Evolutionary conservation across 257 asterid genomes (phyloP).

Genomic region (Solanum etuberosum): DNA sequence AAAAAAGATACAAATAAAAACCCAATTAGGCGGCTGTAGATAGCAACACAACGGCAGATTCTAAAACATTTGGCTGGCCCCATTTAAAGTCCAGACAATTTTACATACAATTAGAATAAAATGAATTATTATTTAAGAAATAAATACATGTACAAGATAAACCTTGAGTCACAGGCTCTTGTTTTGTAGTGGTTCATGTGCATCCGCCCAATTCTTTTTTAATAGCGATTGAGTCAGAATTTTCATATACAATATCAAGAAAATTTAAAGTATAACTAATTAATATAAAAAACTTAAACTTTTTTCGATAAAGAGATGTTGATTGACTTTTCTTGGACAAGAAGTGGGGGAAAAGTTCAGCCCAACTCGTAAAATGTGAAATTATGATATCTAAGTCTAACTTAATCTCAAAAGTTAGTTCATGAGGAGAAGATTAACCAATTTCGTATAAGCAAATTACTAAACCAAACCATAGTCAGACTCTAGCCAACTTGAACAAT

Average conservation of each 20-base stretch:
- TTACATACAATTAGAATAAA: neutral
- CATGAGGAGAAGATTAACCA: neutral
- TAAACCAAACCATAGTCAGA: too few species aligned
- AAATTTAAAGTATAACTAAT: neutral
- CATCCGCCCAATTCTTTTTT: neutral
- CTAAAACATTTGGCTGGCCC: constrained; percentile 4
- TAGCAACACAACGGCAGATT: constrained; percentile 31
- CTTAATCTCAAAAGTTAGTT: neutral
- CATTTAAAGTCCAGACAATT: constrained; percentile 16
- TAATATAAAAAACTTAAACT: neutral
- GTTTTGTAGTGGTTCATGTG: neutral
- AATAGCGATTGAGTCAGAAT: neutral
- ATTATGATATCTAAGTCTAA: too few species aligned
- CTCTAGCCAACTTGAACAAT: too few species aligned
- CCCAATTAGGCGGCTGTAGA: constrained; percentile 32
- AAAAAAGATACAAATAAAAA: neutral
- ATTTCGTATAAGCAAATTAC: neutral
- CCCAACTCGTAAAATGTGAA: neutral
- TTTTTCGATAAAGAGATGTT: neutral
- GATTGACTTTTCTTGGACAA: neutral
- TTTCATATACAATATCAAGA: neutral
- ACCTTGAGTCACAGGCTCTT: neutral
- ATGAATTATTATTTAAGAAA: neutral
- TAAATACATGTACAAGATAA: neutral
- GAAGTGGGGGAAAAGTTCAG: neutral